A percentile compares a stretch with the other conserved stretches of the same genome.
Conservation (phyloP, 2,329 filamentous ascomycete species). For the Ophiostoma piceae region DNA sequence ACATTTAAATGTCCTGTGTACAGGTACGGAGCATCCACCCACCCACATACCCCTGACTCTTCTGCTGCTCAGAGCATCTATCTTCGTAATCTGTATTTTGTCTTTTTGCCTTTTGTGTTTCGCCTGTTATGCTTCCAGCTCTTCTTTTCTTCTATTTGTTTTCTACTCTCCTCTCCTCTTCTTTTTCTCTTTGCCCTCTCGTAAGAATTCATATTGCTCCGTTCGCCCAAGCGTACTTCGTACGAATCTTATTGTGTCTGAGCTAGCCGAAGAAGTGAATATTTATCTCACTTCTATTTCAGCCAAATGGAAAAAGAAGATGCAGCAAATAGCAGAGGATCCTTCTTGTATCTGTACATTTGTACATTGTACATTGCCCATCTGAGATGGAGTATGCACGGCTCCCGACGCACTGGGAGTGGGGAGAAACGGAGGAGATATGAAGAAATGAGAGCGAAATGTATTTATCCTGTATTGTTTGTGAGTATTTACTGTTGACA, state of each 20-base stretch:
- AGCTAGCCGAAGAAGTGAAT: not conserved
- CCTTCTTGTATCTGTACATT: not conserved
- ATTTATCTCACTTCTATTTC: not conserved
- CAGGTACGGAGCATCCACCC: not conserved
- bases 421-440: not conserved
- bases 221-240: not conserved
- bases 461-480: not conserved
- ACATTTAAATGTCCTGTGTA: constrained; percentile 3
- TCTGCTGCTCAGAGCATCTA: not conserved
- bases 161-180: not conserved
- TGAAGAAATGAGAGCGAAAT: constrained; percentile 6
- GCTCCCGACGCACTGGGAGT: constrained; percentile 13
- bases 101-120: not conserved
- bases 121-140: not conserved
- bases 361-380: not conserved
- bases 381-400: not conserved
- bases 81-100: not conserved
- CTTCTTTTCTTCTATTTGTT: constrained; percentile 4
- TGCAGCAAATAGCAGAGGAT: not conserved
- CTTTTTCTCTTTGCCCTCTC: not conserved
- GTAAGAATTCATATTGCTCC: not conserved
- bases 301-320: not conserved
- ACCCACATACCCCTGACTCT: constrained; percentile 13
- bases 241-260: not conserved
- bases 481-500: no score